Evolutionary conservation across 179 eudicot genomes (phyloP), one percentile per base, ranked within the genome.

Genomic region (Gypsophila paniculata): DNA sequence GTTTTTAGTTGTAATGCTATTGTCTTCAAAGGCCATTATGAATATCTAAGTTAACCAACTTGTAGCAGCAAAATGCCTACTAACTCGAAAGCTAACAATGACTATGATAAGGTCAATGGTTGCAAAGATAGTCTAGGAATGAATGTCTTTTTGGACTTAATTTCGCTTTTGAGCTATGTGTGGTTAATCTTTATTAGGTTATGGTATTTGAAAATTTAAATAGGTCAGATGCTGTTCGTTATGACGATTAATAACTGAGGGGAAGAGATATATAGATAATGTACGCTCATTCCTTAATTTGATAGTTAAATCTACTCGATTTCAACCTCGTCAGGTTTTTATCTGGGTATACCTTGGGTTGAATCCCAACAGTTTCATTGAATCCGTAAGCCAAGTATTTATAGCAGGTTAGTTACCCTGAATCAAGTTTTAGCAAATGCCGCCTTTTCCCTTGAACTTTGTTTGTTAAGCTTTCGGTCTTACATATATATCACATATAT

Each of bases 281-380:
- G 32, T 57, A 2, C 2, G 6, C 32, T 21, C 32, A 22, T 57
- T 57, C 7, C 3, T 36, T 64, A 61, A 36, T 19, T 59, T 42
- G 59, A 65, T 69, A 36, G 55, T 54, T 5, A 57, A 36, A 23
- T 58, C 38, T 36, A 61, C 72, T 65, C n/a, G n/a, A n/a, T n/a
- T n/a, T n/a, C n/a, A n/a, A n/a, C n/a, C n/a, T 55, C 69, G 39
- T 81, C 90, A 89, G 97, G 83, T 60, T 64, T 81, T 95, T 69
- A 89, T 94, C 72, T 94, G 98, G 97, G 51, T 91, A 61, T 84
- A 78, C 82, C 68, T 91, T 72, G 89, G 97, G 96, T 46, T 84
- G 53, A 76, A 88, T 76, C 87, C 84, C 76, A 84, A 74, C 82
- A 80, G 81, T 71, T 72, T 73, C 46, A 82, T 79, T 68, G 87